Evolutionary conservation across 2,329 filamentous ascomycete species (phyloP), one percentile per base, ranked within the genome.

Genomic region (Xylariaceae sp.): DNA sequence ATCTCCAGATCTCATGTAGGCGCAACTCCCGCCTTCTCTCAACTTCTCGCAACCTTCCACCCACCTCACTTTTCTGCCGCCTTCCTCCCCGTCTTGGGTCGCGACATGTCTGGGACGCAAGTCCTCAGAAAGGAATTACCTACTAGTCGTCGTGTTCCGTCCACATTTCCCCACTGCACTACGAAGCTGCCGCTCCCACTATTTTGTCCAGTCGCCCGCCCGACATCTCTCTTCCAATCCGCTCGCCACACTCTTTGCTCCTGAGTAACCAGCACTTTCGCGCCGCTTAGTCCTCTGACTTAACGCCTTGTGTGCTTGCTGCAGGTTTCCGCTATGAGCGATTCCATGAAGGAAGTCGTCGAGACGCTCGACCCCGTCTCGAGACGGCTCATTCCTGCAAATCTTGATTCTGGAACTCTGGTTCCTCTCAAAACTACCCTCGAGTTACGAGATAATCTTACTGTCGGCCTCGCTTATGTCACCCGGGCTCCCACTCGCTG

Each of bases 401-500:
- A 63, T 58, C 64, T 70, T 48, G 45, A 65, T 56, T 52, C 57
- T 51, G 68, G 68, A 50, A 68, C 67, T 30, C 68, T 87, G 43
- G 78, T 85, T 41, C 81, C 83, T 29, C 73, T 87, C 45, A 86
- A 85, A 70, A 86, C 84, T 3, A 80, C 79, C 1, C 76, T 85
- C 43, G 84, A 87, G 67, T 76, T 84, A 49, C 75, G 78, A 48
- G 80, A 84, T 60, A 79, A 81, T 51, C 78, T 85, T 54, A 72
- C 72, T 36, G 72, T 81, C 57, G 78, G 86, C 47, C 76, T 81
- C 55, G 85, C 85, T 50, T 87, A 87, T 68, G 82, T 89, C 58
- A 86, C 89, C 47, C 80, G 86, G 65, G 80, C 88, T 51, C 88
- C 88, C 44, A 81, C 84, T 59, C 88, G 85, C 70, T 78, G 80